A percentile compares a stretch with the other conserved stretches of the same genome.
Evolutionary conservation across 2,329 filamentous ascomycete genomes (phyloP).

Genomic region (Neopestalotiopsis sp.): DNA sequence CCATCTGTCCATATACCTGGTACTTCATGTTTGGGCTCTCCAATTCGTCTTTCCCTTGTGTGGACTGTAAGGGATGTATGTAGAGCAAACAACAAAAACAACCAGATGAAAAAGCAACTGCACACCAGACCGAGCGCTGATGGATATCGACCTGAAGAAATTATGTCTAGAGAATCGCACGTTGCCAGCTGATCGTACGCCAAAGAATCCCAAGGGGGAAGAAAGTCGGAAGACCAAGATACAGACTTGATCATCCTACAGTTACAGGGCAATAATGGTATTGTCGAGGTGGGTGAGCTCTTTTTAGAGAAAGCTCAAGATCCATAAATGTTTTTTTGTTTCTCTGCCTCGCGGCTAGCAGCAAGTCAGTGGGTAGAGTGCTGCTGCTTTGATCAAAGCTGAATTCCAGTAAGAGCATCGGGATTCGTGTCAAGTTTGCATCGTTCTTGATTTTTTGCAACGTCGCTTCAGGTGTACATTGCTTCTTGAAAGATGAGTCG

Average conservation of each 20-base stretch:
- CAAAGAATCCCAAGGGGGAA: not conserved
- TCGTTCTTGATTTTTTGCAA: not conserved
- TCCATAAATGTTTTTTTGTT: not conserved
- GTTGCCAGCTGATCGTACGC: not conserved
- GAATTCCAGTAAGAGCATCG: not conserved
- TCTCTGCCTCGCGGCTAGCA: not conserved
- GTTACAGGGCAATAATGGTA: constrained; percentile 10
- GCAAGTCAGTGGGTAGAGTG: not conserved
- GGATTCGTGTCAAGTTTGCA: not conserved
- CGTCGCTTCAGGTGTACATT: not conserved
- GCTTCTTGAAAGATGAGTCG: not conserved
- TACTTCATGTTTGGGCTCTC: too few relatives aligned
- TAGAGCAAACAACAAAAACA: not conserved
- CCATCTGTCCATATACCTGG: not conserved
- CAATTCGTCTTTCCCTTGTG: too few relatives aligned
- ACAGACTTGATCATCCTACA: not conserved
- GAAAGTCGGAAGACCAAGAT: not conserved
- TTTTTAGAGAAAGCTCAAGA: not conserved
- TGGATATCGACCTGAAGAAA: not conserved
- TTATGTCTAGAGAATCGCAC: constrained; percentile 8
- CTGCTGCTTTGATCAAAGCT: not conserved
- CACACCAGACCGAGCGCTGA: not conserved
- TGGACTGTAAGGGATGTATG: not conserved
- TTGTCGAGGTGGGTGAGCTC: not conserved
- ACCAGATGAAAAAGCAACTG: not conserved